phyloP scores from a whole-genome alignment of 768 basidiomycete species.

The Leccinum pellstonianum region DNA sequence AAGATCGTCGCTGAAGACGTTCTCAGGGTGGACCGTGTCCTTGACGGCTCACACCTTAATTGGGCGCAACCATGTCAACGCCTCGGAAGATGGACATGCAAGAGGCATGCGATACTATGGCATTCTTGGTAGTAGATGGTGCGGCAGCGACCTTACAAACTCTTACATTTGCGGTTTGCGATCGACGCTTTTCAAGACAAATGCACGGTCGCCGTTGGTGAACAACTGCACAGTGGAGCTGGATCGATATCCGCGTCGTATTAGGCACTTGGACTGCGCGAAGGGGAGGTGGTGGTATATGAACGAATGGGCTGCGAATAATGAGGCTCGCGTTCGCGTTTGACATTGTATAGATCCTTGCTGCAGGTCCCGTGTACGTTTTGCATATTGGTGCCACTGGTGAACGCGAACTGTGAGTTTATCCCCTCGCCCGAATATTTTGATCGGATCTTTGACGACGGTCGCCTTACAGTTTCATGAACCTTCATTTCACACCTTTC shows the following conservation, averaged over 20 bases:
- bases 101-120: neutral
- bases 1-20: neutral
- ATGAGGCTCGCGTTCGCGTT: neutral
- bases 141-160: too few species aligned
- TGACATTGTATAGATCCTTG: neutral
- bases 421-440: neutral
- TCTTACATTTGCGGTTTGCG: neutral
- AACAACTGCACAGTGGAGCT: neutral
- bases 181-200: neutral
- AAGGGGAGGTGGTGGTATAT: neutral
- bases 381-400: neutral
- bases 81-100: slow-evolving; percentile 1
- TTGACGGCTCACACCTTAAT: neutral
- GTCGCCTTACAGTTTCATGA: too few species aligned
- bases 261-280: neutral
- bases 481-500: too few species aligned
- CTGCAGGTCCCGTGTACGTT: neutral
- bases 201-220: neutral
- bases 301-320: neutral
- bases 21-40: neutral
- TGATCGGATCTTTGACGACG: too few species aligned
- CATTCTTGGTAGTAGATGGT: neutral
- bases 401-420: neutral
- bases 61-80: neutral
- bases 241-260: neutral